phyloP scores from a whole-genome alignment of 2,329 filamentous ascomycete species.

The Ophiostoma quercus region DNA sequence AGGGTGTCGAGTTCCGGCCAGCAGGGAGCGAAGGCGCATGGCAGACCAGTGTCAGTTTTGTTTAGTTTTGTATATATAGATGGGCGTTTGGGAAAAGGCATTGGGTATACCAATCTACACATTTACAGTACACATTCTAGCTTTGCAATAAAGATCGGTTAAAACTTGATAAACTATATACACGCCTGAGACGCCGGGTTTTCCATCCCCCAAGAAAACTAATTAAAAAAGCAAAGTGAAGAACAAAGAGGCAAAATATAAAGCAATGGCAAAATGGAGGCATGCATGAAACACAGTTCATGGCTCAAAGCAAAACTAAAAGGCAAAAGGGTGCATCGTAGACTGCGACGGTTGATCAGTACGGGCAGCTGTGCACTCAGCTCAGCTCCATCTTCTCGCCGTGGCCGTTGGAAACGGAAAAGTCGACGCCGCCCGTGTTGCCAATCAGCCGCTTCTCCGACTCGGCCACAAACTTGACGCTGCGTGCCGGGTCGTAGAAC shows the following conservation, averaged over 20 bases:
- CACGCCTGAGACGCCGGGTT: slow-evolving; percentile 20
- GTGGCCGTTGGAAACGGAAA: slow-evolving; percentile 49
- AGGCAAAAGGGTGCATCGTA: background rate
- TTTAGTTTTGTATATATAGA: slow-evolving; percentile 16
- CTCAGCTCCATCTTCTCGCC: slow-evolving; percentile 40
- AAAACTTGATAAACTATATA: slow-evolving; percentile 10
- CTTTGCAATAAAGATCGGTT: background rate
- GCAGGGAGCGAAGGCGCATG: slow-evolving; percentile 52
- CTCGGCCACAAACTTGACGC: slow-evolving; percentile 82
- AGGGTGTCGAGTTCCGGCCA: slow-evolving; percentile 74
- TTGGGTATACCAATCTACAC: background rate
- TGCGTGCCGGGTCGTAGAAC: slow-evolving; percentile 85
- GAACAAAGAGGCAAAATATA: slow-evolving; percentile 13
- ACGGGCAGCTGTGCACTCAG: slow-evolving; percentile 19
- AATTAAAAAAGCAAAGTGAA: background rate
- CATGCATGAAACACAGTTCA: background rate
- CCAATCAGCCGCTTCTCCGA: slow-evolving; percentile 92
- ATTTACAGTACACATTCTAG: background rate
- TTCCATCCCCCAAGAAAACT: slow-evolving; percentile 19
- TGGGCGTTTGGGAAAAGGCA: background rate
- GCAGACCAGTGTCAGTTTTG: slow-evolving; percentile 41
- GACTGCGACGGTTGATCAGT: background rate
- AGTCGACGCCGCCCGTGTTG: slow-evolving; percentile 72
- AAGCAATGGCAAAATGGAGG: background rate
- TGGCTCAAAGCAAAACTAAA: background rate